Base-by-base conservation (phyloP, 306 rosid genomes). In the Trichosanthes cucumerina region DNA sequence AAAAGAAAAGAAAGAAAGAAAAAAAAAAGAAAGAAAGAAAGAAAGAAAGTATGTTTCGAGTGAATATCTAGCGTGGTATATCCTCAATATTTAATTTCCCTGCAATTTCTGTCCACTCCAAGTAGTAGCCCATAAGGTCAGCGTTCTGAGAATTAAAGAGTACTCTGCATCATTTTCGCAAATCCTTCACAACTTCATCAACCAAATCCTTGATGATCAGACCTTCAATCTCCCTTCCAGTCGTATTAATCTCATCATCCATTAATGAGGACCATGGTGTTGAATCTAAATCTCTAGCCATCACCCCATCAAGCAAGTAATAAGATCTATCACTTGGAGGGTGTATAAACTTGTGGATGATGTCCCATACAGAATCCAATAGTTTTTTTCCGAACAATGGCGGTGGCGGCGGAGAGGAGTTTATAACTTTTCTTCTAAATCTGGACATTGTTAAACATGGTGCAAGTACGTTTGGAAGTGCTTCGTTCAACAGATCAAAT, bases 401-500 rank as follows among this genome's bases (percentile, higher is more conserved):
- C 33, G 84, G 86, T n/a, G 82, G 87, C 57, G 64, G 18, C 73
- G 49, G 58, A 49, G 91, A 86, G 76, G 84, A 79, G 86, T 79
- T 81, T 72, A 84, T 64, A n/a, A 64, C 4, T 77, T 90, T 86
- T 80, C 91, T 90, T 83, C 87, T 83, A 82, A 89, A 85, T 75
- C 83, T 87, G 34, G 90, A 81, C 65, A 79, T 28, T 69, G 71
- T 82, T 70, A 70, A 81, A 79, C 91, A 84, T 34, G 91, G 92
- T 80, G 91, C 91, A 75, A 90, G 87, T 87, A 88, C 87, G 38
- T 84, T 77, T 49, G 93, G 81, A 39, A 96, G 97, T 71, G 91
- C 87, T 83, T 93, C 97, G 21, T 96, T 96, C 83, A 91, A 81
- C 83, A 96, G 83, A 83, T 91, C 99, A 76, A 82, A 86, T 53